Base-by-base conservation (phyloP, 1,284 basidiomycete genomes). In the Porodaedalea pini region DNA sequence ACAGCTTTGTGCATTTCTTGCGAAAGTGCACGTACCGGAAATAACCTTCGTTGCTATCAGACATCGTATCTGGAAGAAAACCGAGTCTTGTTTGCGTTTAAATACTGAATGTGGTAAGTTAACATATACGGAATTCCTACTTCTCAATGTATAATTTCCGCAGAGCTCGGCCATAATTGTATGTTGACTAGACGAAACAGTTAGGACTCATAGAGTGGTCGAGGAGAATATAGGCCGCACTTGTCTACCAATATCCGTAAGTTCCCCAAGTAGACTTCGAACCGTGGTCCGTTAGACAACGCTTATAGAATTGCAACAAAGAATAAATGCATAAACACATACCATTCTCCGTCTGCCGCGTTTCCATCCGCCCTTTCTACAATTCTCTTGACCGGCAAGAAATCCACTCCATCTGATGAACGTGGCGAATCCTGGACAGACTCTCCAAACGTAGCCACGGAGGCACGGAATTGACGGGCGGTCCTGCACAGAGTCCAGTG, bases 201-300 rank as follows among this genome's bases (percentile, higher is more conserved):
- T 54, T 44, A 47, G 41, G 40, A 13, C 23, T 37, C 23, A 52
- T 3, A 60, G 59, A 23, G 62, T 57, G 49, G 19, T 56, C 5
- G 54, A 17, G 51, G 36, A 40, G 47, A 19, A 27, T 11, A 32
- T 10, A 45, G 23, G 23, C 11, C 70, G 27, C 65, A 85, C 87
- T 73, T 84, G 73, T 66, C 86, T 77, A 32, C 90, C 90, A 4
- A 87, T 63, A 65, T 93, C 90, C 7, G 90, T 92, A 61, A 93
- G 71, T 67, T 92, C 89, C 29, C 90, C 91, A 13, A 90, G 72
- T 57, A 92, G 71, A 68, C 89, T 89, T 58, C 3, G 29, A 25
- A 23, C 57, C 36, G 40, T 54, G 48, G 31, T 47, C 39, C 51
- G 21, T 47, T 17, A 17, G 56, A 53, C 44, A 39, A 27, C 31